A percentile compares a stretch with the other conserved stretches of the same genome.
Evolutionary conservation across 768 basidiomycete genomes (phyloP).

Genomic region (Boletus rex-veris): DNA sequence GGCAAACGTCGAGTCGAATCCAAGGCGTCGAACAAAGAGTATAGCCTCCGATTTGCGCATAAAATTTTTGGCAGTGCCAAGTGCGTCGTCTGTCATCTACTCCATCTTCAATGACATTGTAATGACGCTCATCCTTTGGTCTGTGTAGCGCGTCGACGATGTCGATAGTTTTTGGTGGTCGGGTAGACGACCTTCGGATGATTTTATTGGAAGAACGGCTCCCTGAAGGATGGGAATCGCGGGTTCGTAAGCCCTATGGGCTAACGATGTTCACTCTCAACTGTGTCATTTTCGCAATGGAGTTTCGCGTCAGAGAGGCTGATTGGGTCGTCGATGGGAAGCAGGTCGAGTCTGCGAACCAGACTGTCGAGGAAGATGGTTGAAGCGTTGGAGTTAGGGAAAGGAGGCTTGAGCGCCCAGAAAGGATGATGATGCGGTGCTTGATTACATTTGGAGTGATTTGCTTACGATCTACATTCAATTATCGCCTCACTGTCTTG

Average conservation of each 20-base stretch:
- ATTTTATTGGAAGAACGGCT: conserved; percentile 68
- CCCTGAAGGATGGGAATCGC: conserved; percentile 68
- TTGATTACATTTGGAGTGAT: too few relatives aligned
- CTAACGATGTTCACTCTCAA: conserved; percentile 61
- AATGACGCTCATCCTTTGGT: neutral
- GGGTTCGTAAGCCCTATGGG: conserved; percentile 50
- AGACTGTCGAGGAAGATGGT: neutral
- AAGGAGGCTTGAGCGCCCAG: too few relatives aligned
- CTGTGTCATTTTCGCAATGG: conserved; percentile 3
- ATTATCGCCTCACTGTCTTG: too few relatives aligned
- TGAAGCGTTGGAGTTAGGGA: neutral
- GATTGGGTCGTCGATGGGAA: conserved; percentile 9
- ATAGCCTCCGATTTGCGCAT: conserved; percentile 47
- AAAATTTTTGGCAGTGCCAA: conserved; percentile 65
- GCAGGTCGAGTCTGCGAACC: neutral
- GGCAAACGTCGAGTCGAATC: conserved; percentile 62
- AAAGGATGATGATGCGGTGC: too few relatives aligned
- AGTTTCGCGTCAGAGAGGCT: conserved; percentile 15
- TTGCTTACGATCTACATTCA: too few relatives aligned
- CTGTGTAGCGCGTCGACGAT: conserved; percentile 55
- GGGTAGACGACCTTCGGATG: conserved; percentile 48
- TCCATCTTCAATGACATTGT: neutral
- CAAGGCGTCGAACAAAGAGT: conserved; percentile 51
- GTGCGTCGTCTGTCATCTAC: conserved; percentile 37
- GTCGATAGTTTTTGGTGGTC: conserved; percentile 43